A percentile compares a stretch with the other conserved stretches of the same genome.
These are phyloP conservation scores for Fragilaria crotonensis DNA, from an alignment of 108 stramenopile species.

Conservation along the genomic window DNA sequence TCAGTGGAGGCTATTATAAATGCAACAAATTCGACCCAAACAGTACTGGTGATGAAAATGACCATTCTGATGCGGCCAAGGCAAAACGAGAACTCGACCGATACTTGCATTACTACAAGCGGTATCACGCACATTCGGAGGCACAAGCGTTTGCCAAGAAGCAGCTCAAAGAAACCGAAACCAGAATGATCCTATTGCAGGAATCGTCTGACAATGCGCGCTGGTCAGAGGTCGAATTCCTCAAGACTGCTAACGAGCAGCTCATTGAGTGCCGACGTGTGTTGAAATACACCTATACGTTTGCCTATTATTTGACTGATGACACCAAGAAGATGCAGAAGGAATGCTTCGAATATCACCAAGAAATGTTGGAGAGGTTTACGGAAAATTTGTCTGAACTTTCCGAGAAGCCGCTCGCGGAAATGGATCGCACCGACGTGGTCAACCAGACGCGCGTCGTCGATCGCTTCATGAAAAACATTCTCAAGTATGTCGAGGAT, in stretches of 20 bases:
- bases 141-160: slow-evolving; percentile 90
- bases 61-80: slow-evolving; percentile 72
- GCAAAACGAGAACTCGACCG: slow-evolving; percentile 93
- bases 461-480: slow-evolving; percentile 85
- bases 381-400: slow-evolving; percentile 91
- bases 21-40: slow-evolving; percentile 88
- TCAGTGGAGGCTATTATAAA: slow-evolving; percentile 99
- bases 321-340: slow-evolving; percentile 46
- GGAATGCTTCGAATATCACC: slow-evolving; percentile 95
- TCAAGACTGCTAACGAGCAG: slow-evolving; percentile 93
- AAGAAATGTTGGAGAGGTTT: slow-evolving; percentile 96
- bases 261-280: slow-evolving; percentile 95
- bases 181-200: slow-evolving; percentile 88
- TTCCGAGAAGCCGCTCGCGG: slow-evolving; percentile 69
- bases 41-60: slow-evolving; percentile 16
- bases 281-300: slow-evolving; percentile 94
- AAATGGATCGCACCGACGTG: slow-evolving; percentile 92
- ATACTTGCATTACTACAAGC: slow-evolving; percentile 98
- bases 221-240: slow-evolving; percentile 98
- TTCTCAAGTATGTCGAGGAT: slow-evolving; percentile 84
- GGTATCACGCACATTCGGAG: slow-evolving; percentile 88
- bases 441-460: slow-evolving; percentile 95
- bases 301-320: slow-evolving; percentile 83
- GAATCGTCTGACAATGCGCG: slow-evolving; percentile 67
- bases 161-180: slow-evolving; percentile 81